Evolutionary conservation across 345 rosid species (phyloP).

Genomic region (Theobroma cacao): DNA sequence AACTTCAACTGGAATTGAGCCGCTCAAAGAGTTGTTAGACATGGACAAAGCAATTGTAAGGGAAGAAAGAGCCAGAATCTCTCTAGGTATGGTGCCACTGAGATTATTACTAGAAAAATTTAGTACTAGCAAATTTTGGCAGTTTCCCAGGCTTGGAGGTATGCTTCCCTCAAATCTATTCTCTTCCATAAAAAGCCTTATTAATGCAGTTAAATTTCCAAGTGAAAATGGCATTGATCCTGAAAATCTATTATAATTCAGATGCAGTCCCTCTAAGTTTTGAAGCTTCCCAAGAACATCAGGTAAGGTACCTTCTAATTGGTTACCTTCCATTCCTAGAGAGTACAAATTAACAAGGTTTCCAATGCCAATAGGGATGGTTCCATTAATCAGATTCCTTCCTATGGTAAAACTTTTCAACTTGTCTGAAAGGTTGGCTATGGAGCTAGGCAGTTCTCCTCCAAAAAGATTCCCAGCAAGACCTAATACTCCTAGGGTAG

Average conservation of each 20-base stretch:
- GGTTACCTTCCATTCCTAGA: conserved; percentile 1
- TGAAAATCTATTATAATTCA: not conserved
- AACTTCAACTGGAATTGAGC: conserved; percentile 23
- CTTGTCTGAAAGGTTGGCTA: not conserved
- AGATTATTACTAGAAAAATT: conserved; percentile 30
- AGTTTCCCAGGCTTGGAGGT: conserved; percentile 32
- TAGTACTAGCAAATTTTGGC: conserved; percentile 15
- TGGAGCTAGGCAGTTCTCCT: conserved; percentile 30
- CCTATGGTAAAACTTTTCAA: not conserved
- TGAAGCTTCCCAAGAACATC: conserved; percentile 17
- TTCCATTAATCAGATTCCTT: conserved; percentile 14
- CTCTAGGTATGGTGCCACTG: conserved; percentile 33
- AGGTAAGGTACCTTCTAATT: conserved; percentile 18
- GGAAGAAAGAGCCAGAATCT: conserved; percentile 30
- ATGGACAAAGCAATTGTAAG: conserved; percentile 27
- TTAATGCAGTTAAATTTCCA: conserved; percentile 24
- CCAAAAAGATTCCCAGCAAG: conserved; percentile 4
- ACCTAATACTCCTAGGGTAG: conserved; percentile 18
- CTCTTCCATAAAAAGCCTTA: conserved; percentile 5
- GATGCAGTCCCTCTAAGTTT: not conserved
- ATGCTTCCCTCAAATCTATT: conserved; percentile 30
- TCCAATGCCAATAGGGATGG: conserved; percentile 13
- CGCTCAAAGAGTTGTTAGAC: conserved; percentile 29
- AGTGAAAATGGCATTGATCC: conserved; percentile 7
- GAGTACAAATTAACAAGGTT: conserved; percentile 14